Percentiles rank a stretch among this genome's conserved stretches.
phyloP scores from a whole-genome alignment of 768 basidiomycete species.

The Xerocomellus intermedius region DNA sequence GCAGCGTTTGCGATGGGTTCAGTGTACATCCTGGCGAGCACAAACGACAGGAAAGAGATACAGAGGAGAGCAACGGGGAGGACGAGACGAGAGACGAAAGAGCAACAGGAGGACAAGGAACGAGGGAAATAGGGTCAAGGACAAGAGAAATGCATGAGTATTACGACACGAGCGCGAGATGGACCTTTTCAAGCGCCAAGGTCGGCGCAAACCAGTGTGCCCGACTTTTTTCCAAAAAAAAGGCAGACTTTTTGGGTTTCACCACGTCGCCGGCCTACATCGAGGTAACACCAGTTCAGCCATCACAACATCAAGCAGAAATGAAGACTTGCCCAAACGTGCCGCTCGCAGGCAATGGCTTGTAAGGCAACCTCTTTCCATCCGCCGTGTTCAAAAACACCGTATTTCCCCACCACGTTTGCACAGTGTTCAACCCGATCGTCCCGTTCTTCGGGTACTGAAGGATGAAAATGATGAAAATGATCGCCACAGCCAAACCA shows the following conservation, averaged over 20 bases:
- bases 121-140: too few relatives aligned
- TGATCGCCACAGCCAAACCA: slow-evolving; percentile 56
- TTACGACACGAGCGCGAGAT: too few relatives aligned
- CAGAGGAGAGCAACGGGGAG: too few relatives aligned
- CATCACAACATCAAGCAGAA: not conserved
- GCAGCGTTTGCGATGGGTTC: too few relatives aligned
- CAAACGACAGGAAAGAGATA: too few relatives aligned
- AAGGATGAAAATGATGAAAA: slow-evolving; percentile 60
- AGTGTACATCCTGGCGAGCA: too few relatives aligned
- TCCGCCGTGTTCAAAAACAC: slow-evolving; percentile 28
- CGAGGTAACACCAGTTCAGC: not conserved
- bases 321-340: slow-evolving; percentile 29
- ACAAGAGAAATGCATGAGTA: too few relatives aligned
- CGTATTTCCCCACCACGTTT: slow-evolving; percentile 73
- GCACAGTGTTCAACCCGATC: slow-evolving; percentile 53
- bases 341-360: slow-evolving; percentile 8
- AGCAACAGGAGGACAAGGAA: too few relatives aligned
- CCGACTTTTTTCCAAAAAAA: too few relatives aligned
- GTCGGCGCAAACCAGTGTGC: too few relatives aligned
- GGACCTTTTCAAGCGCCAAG: too few relatives aligned
- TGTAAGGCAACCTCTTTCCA: slow-evolving; percentile 9
- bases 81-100: too few relatives aligned
- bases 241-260: not conserved
- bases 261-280: slow-evolving; percentile 15
- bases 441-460: slow-evolving; percentile 62